A percentile compares a stretch with the other conserved stretches of the same genome.
Evolutionary conservation across 179 eudicot genomes (phyloP).

Genomic region (Gypsophila paniculata): DNA sequence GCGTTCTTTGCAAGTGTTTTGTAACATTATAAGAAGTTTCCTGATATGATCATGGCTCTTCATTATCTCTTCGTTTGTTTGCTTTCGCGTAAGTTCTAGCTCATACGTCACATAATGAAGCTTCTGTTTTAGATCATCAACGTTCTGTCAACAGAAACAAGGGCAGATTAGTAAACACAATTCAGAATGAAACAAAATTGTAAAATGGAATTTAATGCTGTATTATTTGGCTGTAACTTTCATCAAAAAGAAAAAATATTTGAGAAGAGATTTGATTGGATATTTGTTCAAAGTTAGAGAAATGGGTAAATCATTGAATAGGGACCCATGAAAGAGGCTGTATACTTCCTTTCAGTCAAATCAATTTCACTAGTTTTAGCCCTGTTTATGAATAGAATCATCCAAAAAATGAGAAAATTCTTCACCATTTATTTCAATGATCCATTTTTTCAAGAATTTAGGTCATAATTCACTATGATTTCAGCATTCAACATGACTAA

Average conservation of each 20-base stretch:
- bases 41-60: conserved; percentile 44
- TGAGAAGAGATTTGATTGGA: conserved; percentile 11
- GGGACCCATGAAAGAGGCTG: conserved; percentile 20
- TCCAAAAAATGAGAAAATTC: not conserved
- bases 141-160: conserved; percentile 29
- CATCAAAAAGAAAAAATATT: not conserved
- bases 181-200: not conserved
- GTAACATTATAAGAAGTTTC: conserved; percentile 45
- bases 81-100: conserved; percentile 45
- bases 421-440: not conserved
- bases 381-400: conserved; percentile 19
- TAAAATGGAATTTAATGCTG: not conserved
- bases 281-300: conserved; percentile 28
- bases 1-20: conserved; percentile 53
- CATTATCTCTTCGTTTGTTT: conserved; percentile 44
- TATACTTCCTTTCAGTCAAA: conserved; percentile 16
- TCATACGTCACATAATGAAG: conserved; percentile 50
- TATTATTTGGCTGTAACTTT: not conserved
- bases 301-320: conserved; percentile 23
- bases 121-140: conserved; percentile 59
- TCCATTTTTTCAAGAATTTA: not conserved
- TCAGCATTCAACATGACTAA: not conserved
- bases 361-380: not conserved
- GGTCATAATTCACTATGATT: conserved; percentile 3
- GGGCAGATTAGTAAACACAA: conserved; percentile 2